Conservation (phyloP, 139 green algal species). For the Chlamydomonas incerta region DNA sequence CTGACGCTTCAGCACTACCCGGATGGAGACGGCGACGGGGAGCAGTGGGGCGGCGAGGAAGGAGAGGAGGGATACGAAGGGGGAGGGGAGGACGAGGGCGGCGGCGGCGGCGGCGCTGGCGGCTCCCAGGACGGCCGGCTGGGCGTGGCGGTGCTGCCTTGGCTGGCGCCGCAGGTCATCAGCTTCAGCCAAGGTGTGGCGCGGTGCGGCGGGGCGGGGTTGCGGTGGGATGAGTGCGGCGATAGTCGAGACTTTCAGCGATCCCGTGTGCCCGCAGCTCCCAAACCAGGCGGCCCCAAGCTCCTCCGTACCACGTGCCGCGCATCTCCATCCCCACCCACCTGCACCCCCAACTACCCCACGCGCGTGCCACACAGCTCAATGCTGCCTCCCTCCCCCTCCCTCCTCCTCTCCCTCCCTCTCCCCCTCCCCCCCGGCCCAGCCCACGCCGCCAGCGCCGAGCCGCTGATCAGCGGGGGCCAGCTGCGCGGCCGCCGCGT, state of each 20-base stretch:
- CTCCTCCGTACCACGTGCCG: too few relatives aligned
- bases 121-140: not conserved
- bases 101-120: not conserved
- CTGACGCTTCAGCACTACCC: too few relatives aligned
- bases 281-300: too few relatives aligned
- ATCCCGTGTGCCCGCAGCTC: too few relatives aligned
- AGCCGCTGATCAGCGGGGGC: conserved; percentile 18
- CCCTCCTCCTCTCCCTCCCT: not conserved
- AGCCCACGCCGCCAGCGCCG: conserved; percentile 14
- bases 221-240: not conserved
- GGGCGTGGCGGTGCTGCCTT: conserved; percentile 29
- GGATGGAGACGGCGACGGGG: too few relatives aligned
- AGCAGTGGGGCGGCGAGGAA: too few relatives aligned
- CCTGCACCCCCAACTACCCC: too few relatives aligned
- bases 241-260: too few relatives aligned
- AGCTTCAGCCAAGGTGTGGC: conserved; percentile 14
- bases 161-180: conserved; percentile 20
- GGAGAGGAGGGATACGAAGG: not conserved
- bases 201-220: too few relatives aligned
- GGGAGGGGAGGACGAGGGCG: not conserved
- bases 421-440: not conserved
- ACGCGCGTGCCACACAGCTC: too few relatives aligned
- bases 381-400: not conserved
- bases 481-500: conserved; percentile 38
- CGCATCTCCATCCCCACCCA: too few relatives aligned